Evolutionary conservation across 495 filamentous ascomycete genomes (phyloP).

Genomic region (Apodospora peruviana): DNA sequence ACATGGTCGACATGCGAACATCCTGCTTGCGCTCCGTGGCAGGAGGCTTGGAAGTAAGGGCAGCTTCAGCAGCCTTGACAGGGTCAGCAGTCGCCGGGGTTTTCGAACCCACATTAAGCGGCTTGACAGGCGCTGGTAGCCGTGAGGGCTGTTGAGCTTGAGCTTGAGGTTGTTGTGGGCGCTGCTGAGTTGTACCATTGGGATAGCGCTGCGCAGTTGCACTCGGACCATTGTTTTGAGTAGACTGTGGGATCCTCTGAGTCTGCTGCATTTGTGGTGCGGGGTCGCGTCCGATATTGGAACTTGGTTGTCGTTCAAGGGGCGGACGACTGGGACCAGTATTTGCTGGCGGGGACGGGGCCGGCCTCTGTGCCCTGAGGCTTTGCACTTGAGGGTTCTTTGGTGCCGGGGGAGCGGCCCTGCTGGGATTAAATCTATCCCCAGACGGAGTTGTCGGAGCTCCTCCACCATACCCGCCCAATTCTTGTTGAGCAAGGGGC

Average conservation of each 20-base stretch:
- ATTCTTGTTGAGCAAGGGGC: constrained; percentile 81
- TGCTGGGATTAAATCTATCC: constrained; percentile 76
- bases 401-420: constrained; percentile 60
- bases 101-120: constrained; percentile 83
- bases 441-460: constrained; percentile 33
- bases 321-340: constrained; percentile 30
- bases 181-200: constrained; percentile 28
- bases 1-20: constrained; percentile 96
- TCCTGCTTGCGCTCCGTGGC: constrained; percentile 69
- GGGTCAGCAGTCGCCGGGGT: constrained; percentile 56
- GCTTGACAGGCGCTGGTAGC: constrained; percentile 73
- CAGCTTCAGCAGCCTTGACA: constrained; percentile 75
- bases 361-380: constrained; percentile 49
- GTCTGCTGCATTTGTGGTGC: constrained; percentile 11
- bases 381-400: constrained; percentile 42
- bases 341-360: constrained; percentile 42
- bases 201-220: constrained; percentile 26
- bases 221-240: constrained; percentile 17
- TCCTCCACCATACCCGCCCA: constrained; percentile 51
- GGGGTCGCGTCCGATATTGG: constrained; percentile 20
- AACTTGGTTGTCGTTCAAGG: constrained; percentile 36
- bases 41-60: constrained; percentile 67
- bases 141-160: constrained; percentile 47
- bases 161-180: constrained; percentile 29
- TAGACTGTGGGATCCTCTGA: constrained; percentile 23